Percentiles rank a stretch among this genome's conserved stretches.
Conservation (phyloP, 1,139 yeast genomes). For the Yamadazyma atmosphaerica region DNA sequence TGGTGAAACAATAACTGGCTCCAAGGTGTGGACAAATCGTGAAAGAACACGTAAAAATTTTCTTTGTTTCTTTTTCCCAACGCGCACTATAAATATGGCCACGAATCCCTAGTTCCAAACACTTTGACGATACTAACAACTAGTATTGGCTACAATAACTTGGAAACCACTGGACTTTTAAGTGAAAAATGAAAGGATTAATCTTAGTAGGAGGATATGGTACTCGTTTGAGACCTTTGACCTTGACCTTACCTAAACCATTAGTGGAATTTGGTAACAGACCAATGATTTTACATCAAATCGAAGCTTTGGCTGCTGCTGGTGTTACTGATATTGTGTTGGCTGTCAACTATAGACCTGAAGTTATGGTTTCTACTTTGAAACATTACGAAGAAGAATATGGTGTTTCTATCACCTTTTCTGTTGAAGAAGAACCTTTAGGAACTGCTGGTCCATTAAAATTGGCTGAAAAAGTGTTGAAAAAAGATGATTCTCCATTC, state of each 20-base stretch:
- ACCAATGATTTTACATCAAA: conserved; percentile 96
- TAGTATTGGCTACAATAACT: too few relatives aligned
- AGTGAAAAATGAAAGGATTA: conserved; percentile 79
- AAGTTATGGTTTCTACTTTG: conserved; percentile 95
- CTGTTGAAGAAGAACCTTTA: conserved; percentile 98
- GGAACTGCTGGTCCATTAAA: conserved; percentile 99
- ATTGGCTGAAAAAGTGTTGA: conserved; percentile 91
- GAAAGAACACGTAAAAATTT: not conserved
- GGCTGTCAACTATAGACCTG: conserved; percentile 99
- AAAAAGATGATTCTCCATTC: conserved; percentile 94
- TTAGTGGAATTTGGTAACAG: conserved; percentile 98
- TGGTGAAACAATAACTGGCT: not conserved
- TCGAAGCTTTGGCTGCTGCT: conserved; percentile 96
- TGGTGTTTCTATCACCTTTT: conserved; percentile 93
- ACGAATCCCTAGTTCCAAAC: not conserved
- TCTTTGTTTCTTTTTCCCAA: not conserved
- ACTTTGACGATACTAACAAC: not conserved
- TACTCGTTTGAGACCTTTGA: conserved; percentile 98
- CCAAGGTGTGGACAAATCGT: not conserved
- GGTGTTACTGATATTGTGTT: conserved; percentile 98
- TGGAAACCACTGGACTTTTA: too few relatives aligned
- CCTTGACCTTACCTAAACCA: conserved; percentile 96
- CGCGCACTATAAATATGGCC: conserved; percentile 1
- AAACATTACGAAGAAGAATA: conserved; percentile 92
- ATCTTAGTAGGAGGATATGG: conserved; percentile 99